These are phyloP conservation scores for Purpureocillium lavendulum DNA, from an alignment of 2,329 filamentous ascomycete genomes.

Conservation along the genomic window DNA sequence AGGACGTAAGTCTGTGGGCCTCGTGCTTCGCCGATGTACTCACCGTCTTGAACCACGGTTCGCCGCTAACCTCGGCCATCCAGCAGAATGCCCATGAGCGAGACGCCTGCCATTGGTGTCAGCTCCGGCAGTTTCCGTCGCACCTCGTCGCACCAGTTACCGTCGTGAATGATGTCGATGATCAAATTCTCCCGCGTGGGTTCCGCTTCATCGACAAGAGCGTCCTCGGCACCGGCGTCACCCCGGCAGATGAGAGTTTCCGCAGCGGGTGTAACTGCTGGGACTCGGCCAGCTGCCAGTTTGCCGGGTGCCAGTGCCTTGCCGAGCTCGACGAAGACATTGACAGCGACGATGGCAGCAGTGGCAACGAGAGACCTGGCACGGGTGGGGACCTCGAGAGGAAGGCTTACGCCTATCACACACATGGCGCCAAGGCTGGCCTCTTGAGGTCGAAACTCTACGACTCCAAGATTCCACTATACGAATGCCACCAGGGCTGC, in stretches of 20 bases:
- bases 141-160: constrained; percentile 45
- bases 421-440: constrained; percentile 41
- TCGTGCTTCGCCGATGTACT: neutral
- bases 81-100: constrained; percentile 30
- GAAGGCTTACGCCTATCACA: constrained; percentile 56
- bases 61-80: neutral
- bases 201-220: constrained; percentile 64
- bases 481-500: constrained; percentile 72
- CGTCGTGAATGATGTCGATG: constrained; percentile 56
- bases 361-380: constrained; percentile 19
- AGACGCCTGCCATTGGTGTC: constrained; percentile 50
- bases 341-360: constrained; percentile 20
- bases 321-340: constrained; percentile 40
- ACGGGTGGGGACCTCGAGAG: constrained; percentile 15
- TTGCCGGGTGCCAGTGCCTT: constrained; percentile 60
- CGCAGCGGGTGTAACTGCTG: constrained; percentile 62
- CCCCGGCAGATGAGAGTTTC: constrained; percentile 51
- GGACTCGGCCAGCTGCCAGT: constrained; percentile 57
- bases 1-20: constrained; percentile 15
- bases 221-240: constrained; percentile 51
- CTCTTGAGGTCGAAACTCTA: constrained; percentile 44
- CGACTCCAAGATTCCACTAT: constrained; percentile 54
- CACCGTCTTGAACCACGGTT: neutral
- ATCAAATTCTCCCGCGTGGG: constrained; percentile 44
- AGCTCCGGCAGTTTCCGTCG: constrained; percentile 45